These are phyloP conservation scores for Gentiana macrophylla DNA, from an alignment of 257 asterid species.

Conservation along the genomic window DNA sequence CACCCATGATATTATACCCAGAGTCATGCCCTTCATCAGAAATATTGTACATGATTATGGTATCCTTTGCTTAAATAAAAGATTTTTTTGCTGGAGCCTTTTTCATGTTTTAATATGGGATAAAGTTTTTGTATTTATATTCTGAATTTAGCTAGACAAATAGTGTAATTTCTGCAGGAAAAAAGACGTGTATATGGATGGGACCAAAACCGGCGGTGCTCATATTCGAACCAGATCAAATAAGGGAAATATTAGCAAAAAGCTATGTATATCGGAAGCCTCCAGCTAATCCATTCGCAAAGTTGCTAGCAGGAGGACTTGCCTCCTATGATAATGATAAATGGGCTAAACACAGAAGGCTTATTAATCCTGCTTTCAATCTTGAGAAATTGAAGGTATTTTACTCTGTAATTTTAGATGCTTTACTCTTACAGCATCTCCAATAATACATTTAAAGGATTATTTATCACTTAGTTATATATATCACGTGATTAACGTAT, in stretches of 20 bases:
- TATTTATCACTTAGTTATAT: neutral
- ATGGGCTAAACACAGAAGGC: conserved; percentile 52
- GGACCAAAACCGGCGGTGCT: conserved; percentile 31
- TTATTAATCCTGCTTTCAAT: conserved; percentile 52
- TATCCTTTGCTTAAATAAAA: no score
- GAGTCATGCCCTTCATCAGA: no score
- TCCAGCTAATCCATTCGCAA: conserved; percentile 12
- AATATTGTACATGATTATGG: no score
- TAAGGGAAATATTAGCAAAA: conserved; percentile 42
- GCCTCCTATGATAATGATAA: conserved; percentile 28
- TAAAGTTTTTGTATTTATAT: no score
- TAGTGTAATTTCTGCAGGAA: conserved; percentile 21
- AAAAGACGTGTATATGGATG: conserved; percentile 31
- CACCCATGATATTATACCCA: no score
- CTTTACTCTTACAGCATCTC: no score
- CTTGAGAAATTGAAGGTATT: conserved; percentile 34
- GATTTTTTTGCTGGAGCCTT: no score
- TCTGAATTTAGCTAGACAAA: no score
- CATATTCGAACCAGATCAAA: conserved; percentile 27
- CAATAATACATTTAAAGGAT: neutral
- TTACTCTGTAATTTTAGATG: no score
- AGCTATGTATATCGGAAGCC: conserved; percentile 29
- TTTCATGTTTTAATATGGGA: no score
- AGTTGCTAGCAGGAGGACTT: conserved; percentile 27
- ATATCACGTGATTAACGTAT: neutral